Evolutionary conservation across 2,329 filamentous ascomycete species (phyloP).

Genomic region (Grosmannia serpens): DNA sequence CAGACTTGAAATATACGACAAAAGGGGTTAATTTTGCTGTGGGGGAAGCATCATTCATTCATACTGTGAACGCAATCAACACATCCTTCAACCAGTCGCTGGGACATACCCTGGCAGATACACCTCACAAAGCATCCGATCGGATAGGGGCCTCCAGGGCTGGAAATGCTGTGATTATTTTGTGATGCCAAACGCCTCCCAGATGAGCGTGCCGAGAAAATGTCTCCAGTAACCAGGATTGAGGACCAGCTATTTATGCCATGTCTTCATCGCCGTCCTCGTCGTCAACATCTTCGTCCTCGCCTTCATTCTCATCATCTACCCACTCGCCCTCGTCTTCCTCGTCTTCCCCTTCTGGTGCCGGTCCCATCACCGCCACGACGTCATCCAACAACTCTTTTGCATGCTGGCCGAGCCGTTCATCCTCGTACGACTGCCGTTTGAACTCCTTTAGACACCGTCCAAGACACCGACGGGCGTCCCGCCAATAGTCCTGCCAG

Average conservation of each 20-base stretch:
- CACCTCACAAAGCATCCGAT: not conserved
- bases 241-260: not conserved
- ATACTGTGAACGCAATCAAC: too few relatives aligned
- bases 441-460: slow-evolving; percentile 72
- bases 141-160: not conserved
- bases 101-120: not conserved
- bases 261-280: slow-evolving; percentile 40
- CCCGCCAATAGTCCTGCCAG: slow-evolving; percentile 54
- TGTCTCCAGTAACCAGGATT: not conserved
- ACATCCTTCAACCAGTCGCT: not conserved
- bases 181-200: not conserved
- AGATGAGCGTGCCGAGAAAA: not conserved
- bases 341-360: slow-evolving; percentile 34
- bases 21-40: too few relatives aligned
- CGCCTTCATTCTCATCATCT: slow-evolving; percentile 40
- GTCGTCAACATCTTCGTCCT: slow-evolving; percentile 35
- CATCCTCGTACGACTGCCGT: slow-evolving; percentile 73
- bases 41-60: too few relatives aligned
- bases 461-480: slow-evolving; percentile 72
- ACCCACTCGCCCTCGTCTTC: slow-evolving; percentile 39
- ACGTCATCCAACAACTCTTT: slow-evolving; percentile 56
- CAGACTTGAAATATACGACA: too few relatives aligned
- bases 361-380: slow-evolving; percentile 52
- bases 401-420: slow-evolving; percentile 63
- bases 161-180: not conserved